Percentiles rank a stretch among this genome's conserved stretches.
phyloP scores from a whole-genome alignment of 345 rosid species.

The Durio zibethinus region DNA sequence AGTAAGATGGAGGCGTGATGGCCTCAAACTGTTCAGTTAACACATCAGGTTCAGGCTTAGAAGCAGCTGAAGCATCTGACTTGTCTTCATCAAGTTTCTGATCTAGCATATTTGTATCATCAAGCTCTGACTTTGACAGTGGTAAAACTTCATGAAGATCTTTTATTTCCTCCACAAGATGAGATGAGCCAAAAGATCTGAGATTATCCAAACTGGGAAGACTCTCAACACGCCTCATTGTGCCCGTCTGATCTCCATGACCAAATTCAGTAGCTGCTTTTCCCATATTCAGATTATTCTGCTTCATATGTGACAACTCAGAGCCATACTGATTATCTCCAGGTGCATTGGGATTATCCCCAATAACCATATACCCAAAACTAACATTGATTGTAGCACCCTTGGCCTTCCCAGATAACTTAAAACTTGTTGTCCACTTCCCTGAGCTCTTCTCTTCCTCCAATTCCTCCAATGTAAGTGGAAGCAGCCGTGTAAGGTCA shows the following conservation, averaged over 20 bases:
- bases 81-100: constrained; percentile 56
- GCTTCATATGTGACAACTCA: constrained; percentile 35
- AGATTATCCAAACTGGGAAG: constrained; percentile 38
- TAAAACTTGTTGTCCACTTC: constrained; percentile 89
- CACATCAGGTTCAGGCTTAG: constrained; percentile 37
- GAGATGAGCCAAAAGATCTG: constrained; percentile 28
- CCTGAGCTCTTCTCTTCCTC: constrained; percentile 90
- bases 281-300: constrained; percentile 29
- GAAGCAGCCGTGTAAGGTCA: constrained; percentile 88
- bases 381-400: constrained; percentile 79
- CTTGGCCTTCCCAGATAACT: constrained; percentile 71
- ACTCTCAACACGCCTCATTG: constrained; percentile 39
- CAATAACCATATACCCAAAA: constrained; percentile 70
- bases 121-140: constrained; percentile 41
- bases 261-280: constrained; percentile 35
- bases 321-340: constrained; percentile 35
- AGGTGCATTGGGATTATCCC: constrained; percentile 41
- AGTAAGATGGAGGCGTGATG: constrained; percentile 21
- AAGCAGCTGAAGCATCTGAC: constrained; percentile 35
- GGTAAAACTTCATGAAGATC: constrained; percentile 82
- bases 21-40: constrained; percentile 35
- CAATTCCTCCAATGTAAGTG: constrained; percentile 86
- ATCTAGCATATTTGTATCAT: constrained; percentile 33
- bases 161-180: constrained; percentile 52
- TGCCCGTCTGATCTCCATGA: constrained; percentile 36